Evolutionary conservation across 306 rosid genomes (phyloP).

Genomic region (Arachis stenosperma): DNA sequence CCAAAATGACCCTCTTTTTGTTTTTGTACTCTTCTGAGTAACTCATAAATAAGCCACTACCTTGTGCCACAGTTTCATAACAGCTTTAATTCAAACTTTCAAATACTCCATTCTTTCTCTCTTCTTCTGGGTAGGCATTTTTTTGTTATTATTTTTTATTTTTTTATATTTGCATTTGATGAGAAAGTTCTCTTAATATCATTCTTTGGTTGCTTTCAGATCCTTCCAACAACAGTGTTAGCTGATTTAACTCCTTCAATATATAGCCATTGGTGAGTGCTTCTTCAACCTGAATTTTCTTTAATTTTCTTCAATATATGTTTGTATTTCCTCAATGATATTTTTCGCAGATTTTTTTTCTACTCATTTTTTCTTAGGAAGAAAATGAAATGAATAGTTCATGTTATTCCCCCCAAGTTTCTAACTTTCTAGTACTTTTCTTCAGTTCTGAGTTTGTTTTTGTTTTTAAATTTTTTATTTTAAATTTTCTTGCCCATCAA

Average conservation of each 20-base stretch:
- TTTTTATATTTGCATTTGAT: slow-evolving; percentile 16
- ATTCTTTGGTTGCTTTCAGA: slow-evolving; percentile 34
- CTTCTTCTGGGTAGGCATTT: slow-evolving; percentile 45
- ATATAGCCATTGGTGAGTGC: slow-evolving; percentile 38
- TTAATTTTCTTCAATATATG: not conserved
- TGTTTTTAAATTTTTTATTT: too few species aligned
- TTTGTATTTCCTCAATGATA: not conserved
- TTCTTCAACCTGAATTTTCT: slow-evolving; percentile 6
- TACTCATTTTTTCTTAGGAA: not conserved
- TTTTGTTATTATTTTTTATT: slow-evolving; percentile 4
- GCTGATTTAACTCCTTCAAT: slow-evolving; percentile 23
- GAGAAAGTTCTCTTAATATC: slow-evolving; percentile 3
- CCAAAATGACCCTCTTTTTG: slow-evolving; percentile 57
- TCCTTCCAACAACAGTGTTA: slow-evolving; percentile 30
- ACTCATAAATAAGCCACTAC: slow-evolving; percentile 48
- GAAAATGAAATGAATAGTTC: not conserved
- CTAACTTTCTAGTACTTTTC: slow-evolving; percentile 1
- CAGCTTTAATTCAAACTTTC: slow-evolving; percentile 82
- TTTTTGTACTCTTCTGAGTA: slow-evolving; percentile 64
- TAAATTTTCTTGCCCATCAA: slow-evolving; percentile 3
- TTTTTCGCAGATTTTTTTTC: not conserved
- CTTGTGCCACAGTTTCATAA: slow-evolving; percentile 34
- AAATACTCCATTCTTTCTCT: slow-evolving; percentile 32
- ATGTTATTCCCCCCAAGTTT: not conserved
- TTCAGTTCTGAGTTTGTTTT: slow-evolving; percentile 14